phyloP scores from a whole-genome alignment of 345 rosid genomes.

The Hirschfeldia incana region DNA sequence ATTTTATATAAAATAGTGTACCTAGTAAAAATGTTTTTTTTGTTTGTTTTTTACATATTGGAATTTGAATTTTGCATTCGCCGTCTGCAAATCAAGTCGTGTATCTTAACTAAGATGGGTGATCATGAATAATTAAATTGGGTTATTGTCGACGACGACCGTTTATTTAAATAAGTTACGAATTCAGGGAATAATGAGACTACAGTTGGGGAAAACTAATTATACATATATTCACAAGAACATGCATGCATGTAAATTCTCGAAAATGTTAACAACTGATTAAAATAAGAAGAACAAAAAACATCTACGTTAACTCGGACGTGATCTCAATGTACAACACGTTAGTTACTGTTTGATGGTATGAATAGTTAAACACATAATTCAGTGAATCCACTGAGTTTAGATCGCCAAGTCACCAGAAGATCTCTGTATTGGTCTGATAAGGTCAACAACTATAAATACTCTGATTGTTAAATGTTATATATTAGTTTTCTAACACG shows the following conservation, averaged over 20 bases:
- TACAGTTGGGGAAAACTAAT: too few relatives aligned
- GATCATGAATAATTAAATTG: too few relatives aligned
- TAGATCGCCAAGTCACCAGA: not conserved
- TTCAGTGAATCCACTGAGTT: not conserved
- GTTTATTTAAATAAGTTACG: too few relatives aligned
- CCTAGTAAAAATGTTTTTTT: not conserved
- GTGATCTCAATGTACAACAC: too few relatives aligned
- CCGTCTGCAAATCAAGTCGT: not conserved
- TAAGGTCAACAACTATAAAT: not conserved
- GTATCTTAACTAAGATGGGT: not conserved
- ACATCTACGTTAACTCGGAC: too few relatives aligned
- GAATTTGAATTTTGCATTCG: not conserved
- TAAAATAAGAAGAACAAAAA: too few relatives aligned
- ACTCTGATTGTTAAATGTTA: not conserved
- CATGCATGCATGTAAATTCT: too few relatives aligned
- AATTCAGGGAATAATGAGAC: too few relatives aligned
- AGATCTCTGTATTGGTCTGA: not conserved
- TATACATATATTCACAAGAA: too few relatives aligned
- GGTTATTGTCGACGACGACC: too few relatives aligned
- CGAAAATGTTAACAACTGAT: too few relatives aligned
- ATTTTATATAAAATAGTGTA: not conserved
- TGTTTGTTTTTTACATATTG: not conserved
- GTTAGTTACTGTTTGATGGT: not conserved
- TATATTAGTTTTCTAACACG: not conserved
- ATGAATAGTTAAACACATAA: not conserved